phyloP scores from a whole-genome alignment of 2,329 filamentous ascomycete species.

The Paracoccidioides lutzii region DNA sequence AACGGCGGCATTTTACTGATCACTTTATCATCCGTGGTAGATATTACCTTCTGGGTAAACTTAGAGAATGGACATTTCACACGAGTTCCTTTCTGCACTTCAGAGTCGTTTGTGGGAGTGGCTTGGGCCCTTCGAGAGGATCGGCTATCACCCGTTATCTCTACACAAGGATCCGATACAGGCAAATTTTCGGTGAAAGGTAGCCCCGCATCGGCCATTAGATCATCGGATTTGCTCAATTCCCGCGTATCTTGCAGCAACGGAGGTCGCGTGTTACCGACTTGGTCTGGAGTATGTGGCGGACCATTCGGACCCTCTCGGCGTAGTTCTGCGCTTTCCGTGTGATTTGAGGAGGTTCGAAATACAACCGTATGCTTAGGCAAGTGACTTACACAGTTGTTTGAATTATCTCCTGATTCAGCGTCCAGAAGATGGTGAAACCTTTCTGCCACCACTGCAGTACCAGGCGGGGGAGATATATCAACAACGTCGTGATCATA shows the following conservation, averaged over 20 bases:
- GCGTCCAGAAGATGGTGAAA: constrained; percentile 40
- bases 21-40: constrained; percentile 16
- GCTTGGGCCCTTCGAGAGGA: constrained; percentile 5
- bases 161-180: background rate
- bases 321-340: constrained; percentile 25
- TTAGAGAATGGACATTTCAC: constrained; percentile 20
- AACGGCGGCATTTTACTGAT: constrained; percentile 10
- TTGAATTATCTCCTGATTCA: constrained; percentile 27
- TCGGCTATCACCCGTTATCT: background rate
- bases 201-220: background rate
- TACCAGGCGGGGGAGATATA: constrained; percentile 34
- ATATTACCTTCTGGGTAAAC: constrained; percentile 24
- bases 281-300: constrained; percentile 2
- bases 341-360: constrained; percentile 31
- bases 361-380: constrained; percentile 36
- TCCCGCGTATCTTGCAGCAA: background rate
- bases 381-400: constrained; percentile 7
- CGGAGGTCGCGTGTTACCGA: background rate
- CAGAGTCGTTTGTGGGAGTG: constrained; percentile 13
- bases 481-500: constrained; percentile 31
- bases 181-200: background rate
- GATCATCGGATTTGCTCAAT: background rate
- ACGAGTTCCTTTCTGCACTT: constrained; percentile 15
- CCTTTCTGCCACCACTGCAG: constrained; percentile 33
- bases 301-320: constrained; percentile 4